phyloP scores from a whole-genome alignment of 2,329 filamentous ascomycete genomes.

The Aureobasidium sp. region DNA sequence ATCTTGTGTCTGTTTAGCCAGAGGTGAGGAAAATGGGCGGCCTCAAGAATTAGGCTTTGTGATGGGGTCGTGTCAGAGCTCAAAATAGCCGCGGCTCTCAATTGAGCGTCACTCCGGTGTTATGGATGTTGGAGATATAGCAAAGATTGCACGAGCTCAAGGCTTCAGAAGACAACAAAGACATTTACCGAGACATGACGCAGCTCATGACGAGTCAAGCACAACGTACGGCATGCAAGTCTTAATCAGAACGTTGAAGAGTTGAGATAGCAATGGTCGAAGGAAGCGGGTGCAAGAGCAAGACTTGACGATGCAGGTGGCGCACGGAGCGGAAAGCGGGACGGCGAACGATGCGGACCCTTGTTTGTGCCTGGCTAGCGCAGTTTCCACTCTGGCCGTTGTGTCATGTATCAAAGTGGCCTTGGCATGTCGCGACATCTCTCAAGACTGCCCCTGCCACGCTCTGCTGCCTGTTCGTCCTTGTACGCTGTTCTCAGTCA shows the following conservation, averaged over 20 bases:
- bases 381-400: background rate
- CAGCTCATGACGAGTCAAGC: background rate
- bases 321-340: background rate
- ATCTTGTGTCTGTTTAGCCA: background rate
- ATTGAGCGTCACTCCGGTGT: background rate
- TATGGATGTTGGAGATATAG: background rate
- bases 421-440: background rate
- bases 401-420: conserved; percentile 3
- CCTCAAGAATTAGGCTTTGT: background rate
- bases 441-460: background rate
- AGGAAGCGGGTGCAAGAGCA: background rate
- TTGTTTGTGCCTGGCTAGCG: background rate
- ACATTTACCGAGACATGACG: conserved; percentile 4
- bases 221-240: background rate
- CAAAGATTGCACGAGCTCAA: background rate
- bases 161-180: background rate
- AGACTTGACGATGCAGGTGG: background rate
- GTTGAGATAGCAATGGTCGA: background rate
- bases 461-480: background rate
- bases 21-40: background rate
- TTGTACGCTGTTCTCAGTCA: background rate
- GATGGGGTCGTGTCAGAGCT: conserved; percentile 1
- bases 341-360: background rate
- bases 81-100: background rate
- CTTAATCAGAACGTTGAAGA: background rate